A percentile compares a stretch with the other conserved stretches of the same genome.
phyloP scores from a whole-genome alignment of 768 basidiomycete species.

The Leccinum pellstonianum region DNA sequence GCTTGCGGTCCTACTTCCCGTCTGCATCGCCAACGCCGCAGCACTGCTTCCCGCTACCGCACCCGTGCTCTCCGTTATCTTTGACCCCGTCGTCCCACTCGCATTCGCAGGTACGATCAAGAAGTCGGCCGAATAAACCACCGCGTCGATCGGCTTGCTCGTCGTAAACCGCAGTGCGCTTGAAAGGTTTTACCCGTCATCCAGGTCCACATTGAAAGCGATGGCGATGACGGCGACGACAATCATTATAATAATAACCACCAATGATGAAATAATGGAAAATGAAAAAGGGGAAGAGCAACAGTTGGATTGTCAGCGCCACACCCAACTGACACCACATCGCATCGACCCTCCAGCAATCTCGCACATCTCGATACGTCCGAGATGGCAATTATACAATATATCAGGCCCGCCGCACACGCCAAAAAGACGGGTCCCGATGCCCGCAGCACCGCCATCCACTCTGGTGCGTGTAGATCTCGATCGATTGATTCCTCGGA shows the following conservation, averaged over 20 bases:
- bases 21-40: conserved; percentile 8
- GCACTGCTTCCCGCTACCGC: conserved; percentile 1
- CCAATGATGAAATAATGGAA: not conserved
- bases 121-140: conserved; percentile 55
- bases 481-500: conserved; percentile 20
- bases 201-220: not conserved
- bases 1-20: conserved; percentile 1
- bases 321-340: not conserved
- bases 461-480: conserved; percentile 10
- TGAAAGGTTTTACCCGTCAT: not conserved
- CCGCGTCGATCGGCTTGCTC: conserved; percentile 21
- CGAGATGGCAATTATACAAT: conserved; percentile 1
- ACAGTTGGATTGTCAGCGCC: conserved; percentile 1
- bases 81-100: conserved; percentile 3
- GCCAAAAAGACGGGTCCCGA: not conserved
- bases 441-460: conserved; percentile 14
- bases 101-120: conserved; percentile 32
- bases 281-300: not conserved
- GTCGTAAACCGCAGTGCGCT: conserved; percentile 37
- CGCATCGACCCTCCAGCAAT: not conserved
- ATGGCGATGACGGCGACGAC: not conserved
- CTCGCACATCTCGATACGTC: conserved; percentile 7
- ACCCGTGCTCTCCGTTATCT: not conserved
- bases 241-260: not conserved
- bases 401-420: not conserved